These are phyloP conservation scores for Sarocladium strictum DNA, from an alignment of 2,329 filamentous ascomycete genomes.

Conservation along the genomic window DNA sequence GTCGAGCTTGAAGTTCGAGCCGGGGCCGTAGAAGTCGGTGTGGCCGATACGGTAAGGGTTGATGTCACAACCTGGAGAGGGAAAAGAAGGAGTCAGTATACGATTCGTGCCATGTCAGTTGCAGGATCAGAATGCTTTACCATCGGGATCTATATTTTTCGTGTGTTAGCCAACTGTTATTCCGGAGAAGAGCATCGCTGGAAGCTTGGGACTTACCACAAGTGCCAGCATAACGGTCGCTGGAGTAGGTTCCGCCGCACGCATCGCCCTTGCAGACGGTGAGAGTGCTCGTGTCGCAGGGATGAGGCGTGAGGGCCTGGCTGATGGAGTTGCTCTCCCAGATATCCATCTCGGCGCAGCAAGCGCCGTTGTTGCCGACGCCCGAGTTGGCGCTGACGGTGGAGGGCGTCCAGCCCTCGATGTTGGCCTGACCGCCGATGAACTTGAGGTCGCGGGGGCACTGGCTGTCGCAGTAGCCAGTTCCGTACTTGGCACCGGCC, in stretches of 20 bases:
- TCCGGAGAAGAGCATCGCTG: neutral
- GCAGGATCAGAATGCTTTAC: neutral
- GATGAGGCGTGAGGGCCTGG: conserved; percentile 51
- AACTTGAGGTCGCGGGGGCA: conserved; percentile 43
- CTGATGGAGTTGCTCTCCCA: conserved; percentile 57
- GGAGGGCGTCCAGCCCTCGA: conserved; percentile 40
- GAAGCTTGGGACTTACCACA: conserved; percentile 35
- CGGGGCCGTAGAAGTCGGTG: conserved; percentile 53
- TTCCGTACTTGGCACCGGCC: conserved; percentile 47
- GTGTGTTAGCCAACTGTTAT: too few species aligned
- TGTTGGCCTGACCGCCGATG: conserved; percentile 38
- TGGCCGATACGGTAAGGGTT: conserved; percentile 59
- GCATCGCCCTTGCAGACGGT: conserved; percentile 16
- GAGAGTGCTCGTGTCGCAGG: conserved; percentile 39
- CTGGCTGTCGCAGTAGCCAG: conserved; percentile 46
- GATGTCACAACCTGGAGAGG: conserved; percentile 48
- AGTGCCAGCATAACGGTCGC: conserved; percentile 46
- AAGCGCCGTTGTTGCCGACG: conserved; percentile 41
- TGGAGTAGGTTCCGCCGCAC: conserved; percentile 45
- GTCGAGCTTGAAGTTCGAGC: conserved; percentile 47
- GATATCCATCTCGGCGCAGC: conserved; percentile 53
- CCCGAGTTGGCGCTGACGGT: conserved; percentile 45
- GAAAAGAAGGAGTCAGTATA: neutral
- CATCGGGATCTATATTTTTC: conserved; percentile 43
- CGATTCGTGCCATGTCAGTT: neutral